Conservation (phyloP, 139 green algal species). For the Ulvella scutata region DNA sequence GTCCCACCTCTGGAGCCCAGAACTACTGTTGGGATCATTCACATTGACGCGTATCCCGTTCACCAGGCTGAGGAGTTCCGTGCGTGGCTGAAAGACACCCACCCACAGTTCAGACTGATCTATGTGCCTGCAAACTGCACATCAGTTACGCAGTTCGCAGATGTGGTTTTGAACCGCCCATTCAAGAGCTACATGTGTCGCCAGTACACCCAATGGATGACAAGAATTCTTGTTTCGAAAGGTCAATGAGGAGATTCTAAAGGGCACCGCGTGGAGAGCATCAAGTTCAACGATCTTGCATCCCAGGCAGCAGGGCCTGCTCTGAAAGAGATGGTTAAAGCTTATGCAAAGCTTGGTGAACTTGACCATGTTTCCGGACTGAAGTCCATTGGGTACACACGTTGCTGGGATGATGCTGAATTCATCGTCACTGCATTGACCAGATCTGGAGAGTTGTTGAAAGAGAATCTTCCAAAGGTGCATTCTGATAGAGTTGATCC, state of each 20-base stretch:
- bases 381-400: neutral
- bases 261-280: neutral
- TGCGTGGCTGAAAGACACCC: neutral
- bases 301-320: too few relatives aligned
- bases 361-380: neutral
- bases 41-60: neutral
- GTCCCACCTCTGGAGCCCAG: too few relatives aligned
- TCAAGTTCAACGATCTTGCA: neutral
- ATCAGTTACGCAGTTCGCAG: neutral
- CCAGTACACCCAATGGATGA: neutral
- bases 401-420: neutral
- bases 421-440: neutral
- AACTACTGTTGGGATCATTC: neutral
- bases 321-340: neutral
- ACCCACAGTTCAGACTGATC: neutral
- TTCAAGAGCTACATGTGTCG: neutral
- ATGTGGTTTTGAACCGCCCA: neutral
- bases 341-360: neutral
- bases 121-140: neutral
- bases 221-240: neutral
- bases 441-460: too few relatives aligned
- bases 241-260: neutral
- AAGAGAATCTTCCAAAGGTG: too few relatives aligned
- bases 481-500: too few relatives aligned
- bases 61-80: neutral